Percentiles rank a stretch among this genome's conserved stretches.
phyloP scores from a whole-genome alignment of 139 green algal genomes.

The Chlorella sp. region DNA sequence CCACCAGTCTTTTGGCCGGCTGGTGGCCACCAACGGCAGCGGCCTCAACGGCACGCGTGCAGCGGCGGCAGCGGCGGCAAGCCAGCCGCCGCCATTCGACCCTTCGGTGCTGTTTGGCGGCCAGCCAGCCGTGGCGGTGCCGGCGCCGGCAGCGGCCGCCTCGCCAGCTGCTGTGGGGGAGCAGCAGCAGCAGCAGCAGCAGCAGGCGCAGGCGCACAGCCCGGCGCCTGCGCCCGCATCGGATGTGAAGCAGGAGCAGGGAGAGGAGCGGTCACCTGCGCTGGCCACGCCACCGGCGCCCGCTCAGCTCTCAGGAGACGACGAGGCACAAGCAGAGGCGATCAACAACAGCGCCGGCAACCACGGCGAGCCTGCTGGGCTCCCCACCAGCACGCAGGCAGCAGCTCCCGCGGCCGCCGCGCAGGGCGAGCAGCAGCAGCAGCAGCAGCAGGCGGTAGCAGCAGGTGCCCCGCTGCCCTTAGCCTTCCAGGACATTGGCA shows the following conservation, averaged over 20 bases:
- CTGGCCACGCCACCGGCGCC: not conserved
- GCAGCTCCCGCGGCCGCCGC: not conserved
- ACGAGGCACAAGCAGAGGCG: not conserved
- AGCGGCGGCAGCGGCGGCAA: not conserved
- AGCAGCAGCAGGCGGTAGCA: not conserved
- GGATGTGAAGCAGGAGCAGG: not conserved
- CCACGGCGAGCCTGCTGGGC: not conserved
- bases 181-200: not conserved
- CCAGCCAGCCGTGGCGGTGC: not conserved
- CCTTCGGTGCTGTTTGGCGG: not conserved
- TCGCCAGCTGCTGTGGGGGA: not conserved
- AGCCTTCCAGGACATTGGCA: not conserved
- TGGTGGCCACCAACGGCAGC: conserved; percentile 14
- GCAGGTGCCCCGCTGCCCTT: not conserved
- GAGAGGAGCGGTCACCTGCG: not conserved
- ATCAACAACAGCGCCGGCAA: conserved; percentile 7
- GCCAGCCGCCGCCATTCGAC: conserved; percentile 4
- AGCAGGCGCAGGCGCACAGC: no score
- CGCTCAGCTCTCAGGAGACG: not conserved
- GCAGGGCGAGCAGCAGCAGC: not conserved
- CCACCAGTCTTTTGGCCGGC: conserved; percentile 35
- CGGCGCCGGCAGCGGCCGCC: not conserved
- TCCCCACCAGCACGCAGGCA: not conserved
- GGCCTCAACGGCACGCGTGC: not conserved
- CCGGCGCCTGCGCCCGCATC: not conserved